These are phyloP conservation scores for Elsinoe necatrix DNA, from an alignment of 2,329 filamentous ascomycete species.

Conservation along the genomic window DNA sequence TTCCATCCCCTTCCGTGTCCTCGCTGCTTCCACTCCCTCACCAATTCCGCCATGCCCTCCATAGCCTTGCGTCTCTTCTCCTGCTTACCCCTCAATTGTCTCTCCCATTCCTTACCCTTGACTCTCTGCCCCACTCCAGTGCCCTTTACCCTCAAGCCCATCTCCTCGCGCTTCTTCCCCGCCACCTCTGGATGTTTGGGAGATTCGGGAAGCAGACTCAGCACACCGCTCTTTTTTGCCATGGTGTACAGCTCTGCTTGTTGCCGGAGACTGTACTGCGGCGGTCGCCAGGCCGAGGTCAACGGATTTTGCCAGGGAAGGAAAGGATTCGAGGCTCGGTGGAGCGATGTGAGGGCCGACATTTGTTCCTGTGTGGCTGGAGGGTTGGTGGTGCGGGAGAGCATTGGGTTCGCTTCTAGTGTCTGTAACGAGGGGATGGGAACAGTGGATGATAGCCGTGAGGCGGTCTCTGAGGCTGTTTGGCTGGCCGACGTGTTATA, in stretches of 20 bases:
- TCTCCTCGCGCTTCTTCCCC: slow-evolving; percentile 64
- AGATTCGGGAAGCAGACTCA: slow-evolving; percentile 28
- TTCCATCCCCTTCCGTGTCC: slow-evolving; percentile 68
- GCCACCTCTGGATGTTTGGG: slow-evolving; percentile 46
- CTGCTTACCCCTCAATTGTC: slow-evolving; percentile 65
- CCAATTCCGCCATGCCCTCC: slow-evolving; percentile 75
- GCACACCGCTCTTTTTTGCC: slow-evolving; percentile 50
- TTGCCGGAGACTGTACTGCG: slow-evolving; percentile 70
- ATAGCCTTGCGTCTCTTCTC: slow-evolving; percentile 18
- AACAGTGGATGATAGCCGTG: slow-evolving; percentile 28
- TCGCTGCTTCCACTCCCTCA: slow-evolving; percentile 89
- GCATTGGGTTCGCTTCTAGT: neutral
- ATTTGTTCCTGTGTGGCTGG: slow-evolving; percentile 27
- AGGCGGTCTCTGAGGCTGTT: slow-evolving; percentile 21
- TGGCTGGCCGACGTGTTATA: slow-evolving; percentile 34
- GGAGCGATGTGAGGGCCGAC: slow-evolving; percentile 23
- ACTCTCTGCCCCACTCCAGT: slow-evolving; percentile 80
- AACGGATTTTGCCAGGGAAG: slow-evolving; percentile 64
- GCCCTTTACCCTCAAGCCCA: slow-evolving; percentile 77
- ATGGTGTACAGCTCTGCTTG: slow-evolving; percentile 90
- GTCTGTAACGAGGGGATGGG: slow-evolving; percentile 33
- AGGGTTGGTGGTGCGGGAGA: slow-evolving; percentile 33
- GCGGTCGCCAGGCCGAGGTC: slow-evolving; percentile 76
- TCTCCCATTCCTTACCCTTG: slow-evolving; percentile 92
- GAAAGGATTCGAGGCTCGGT: slow-evolving; percentile 62